Evolutionary conservation across 116 monocot genomes (phyloP).

Genomic region (Posidonia oceanica): DNA sequence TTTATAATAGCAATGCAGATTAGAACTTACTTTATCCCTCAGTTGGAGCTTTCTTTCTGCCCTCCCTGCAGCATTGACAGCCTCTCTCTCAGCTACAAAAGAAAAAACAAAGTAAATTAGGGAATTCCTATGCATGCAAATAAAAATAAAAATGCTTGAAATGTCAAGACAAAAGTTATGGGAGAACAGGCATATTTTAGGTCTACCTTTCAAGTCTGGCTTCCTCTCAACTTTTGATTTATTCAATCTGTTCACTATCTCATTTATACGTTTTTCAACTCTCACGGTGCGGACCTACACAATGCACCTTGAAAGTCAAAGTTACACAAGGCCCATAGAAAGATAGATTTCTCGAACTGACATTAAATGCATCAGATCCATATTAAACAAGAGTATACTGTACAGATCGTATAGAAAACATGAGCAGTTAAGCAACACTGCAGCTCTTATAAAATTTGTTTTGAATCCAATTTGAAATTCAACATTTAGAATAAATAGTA

Average conservation of each 20-base stretch:
- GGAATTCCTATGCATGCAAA: neutral
- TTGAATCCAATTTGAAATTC: too few species aligned
- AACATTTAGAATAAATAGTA: too few species aligned
- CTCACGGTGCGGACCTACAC: slow-evolving; percentile 72
- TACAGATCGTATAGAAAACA: too few species aligned
- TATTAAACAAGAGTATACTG: too few species aligned
- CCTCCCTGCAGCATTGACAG: slow-evolving; percentile 79
- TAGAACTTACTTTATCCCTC: slow-evolving; percentile 56
- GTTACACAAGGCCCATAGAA: neutral
- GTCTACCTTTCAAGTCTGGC: slow-evolving; percentile 84
- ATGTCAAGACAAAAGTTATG: neutral
- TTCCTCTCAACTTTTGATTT: slow-evolving; percentile 93
- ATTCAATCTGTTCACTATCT: slow-evolving; percentile 89
- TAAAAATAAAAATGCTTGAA: too few species aligned
- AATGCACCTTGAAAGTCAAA: neutral
- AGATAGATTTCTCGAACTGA: neutral
- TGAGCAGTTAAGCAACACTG: too few species aligned
- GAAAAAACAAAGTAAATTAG: neutral
- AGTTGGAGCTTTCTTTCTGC: slow-evolving; percentile 84
- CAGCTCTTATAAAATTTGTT: too few species aligned
- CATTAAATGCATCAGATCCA: neutral
- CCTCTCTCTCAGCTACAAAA: slow-evolving; percentile 72
- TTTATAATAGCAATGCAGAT: too few species aligned
- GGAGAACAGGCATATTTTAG: neutral
- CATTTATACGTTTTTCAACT: slow-evolving; percentile 93